Evolutionary conservation across 768 basidiomycete genomes (phyloP).

Genomic region (Ramaria sp.): DNA sequence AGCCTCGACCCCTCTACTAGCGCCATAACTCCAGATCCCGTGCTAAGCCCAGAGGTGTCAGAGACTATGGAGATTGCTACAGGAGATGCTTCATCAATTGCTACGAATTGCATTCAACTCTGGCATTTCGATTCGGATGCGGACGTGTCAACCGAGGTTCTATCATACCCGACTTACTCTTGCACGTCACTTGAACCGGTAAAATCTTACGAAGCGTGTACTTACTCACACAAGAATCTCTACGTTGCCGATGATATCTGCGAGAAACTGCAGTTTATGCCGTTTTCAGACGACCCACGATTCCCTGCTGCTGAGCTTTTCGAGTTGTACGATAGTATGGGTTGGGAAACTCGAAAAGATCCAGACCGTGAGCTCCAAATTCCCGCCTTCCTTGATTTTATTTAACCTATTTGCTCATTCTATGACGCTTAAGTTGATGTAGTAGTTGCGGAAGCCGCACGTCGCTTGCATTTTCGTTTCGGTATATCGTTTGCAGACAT

Average conservation of each 20-base stretch:
- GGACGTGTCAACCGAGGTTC: background rate
- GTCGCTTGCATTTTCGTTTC: slow-evolving; percentile 29
- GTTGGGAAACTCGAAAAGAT: slow-evolving; percentile 37
- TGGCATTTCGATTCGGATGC: background rate
- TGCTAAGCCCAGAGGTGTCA: background rate
- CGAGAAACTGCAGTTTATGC: slow-evolving; percentile 43
- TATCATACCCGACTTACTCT: background rate
- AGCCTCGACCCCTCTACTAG: slow-evolving; percentile 14
- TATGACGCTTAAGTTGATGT: slow-evolving; percentile 29
- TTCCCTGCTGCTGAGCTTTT: slow-evolving; percentile 36
- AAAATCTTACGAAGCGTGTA: slow-evolving; percentile 46
- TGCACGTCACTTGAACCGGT: slow-evolving; percentile 13
- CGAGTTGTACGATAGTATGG: slow-evolving; percentile 31
- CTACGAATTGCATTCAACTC: background rate
- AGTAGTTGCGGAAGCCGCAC: slow-evolving; percentile 37
- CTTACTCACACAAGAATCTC: slow-evolving; percentile 37
- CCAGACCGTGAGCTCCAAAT: slow-evolving; percentile 29
- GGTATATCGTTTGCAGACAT: slow-evolving; percentile 33
- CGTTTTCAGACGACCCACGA: slow-evolving; percentile 47
- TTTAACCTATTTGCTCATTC: background rate
- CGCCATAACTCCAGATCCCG: slow-evolving; percentile 12
- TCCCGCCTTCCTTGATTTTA: background rate
- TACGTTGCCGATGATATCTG: slow-evolving; percentile 48
- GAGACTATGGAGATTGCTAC: background rate
- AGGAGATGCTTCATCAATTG: background rate